Percentiles rank a stretch among this genome's conserved stretches.
Conservation (phyloP, 352 stramenopile species). For the Peronospora tabacina region DNA sequence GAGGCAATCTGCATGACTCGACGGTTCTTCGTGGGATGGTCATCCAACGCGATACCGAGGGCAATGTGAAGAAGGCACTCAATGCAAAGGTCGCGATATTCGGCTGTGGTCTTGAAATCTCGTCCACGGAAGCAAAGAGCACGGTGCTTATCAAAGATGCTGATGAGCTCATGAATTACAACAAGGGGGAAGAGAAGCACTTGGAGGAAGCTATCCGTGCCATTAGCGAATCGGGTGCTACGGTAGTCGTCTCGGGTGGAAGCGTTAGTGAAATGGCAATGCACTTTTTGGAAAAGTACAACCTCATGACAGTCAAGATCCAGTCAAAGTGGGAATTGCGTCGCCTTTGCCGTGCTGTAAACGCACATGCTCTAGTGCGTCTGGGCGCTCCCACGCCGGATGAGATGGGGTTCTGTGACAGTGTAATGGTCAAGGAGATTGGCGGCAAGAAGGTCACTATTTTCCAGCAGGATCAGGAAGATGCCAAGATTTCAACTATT, state of each 20-base stretch:
- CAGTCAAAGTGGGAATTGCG: constrained; percentile 98
- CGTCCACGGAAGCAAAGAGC: constrained; percentile 96
- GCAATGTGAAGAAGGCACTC: constrained; percentile 85
- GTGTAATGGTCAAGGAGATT: constrained; percentile 92
- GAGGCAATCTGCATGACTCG: constrained; percentile 92
- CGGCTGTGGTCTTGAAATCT: constrained; percentile 95
- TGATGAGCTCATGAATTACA: constrained; percentile 99
- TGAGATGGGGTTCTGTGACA: constrained; percentile 96
- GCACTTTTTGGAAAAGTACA: constrained; percentile 98
- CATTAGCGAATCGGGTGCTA: constrained; percentile 93
- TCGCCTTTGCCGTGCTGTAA: constrained; percentile 93
- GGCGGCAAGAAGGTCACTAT: constrained; percentile 94
- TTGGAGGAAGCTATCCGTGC: constrained; percentile 96
- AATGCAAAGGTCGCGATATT: constrained; percentile 96
- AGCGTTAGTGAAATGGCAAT: constrained; percentile 98
- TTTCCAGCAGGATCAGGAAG: constrained; percentile 91
- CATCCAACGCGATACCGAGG: constrained; percentile 90
- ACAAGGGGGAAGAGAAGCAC: constrained; percentile 97
- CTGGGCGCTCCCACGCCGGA: constrained; percentile 95
- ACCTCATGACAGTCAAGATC: constrained; percentile 96
- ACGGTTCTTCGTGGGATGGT: constrained; percentile 98
- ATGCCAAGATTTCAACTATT: constrained; percentile 95
- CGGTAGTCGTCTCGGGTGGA: constrained; percentile 94
- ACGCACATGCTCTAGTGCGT: constrained; percentile 95
- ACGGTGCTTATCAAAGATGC: constrained; percentile 99